phyloP scores from a whole-genome alignment of 768 basidiomycete species.

The Leccinum fibrillosum region DNA sequence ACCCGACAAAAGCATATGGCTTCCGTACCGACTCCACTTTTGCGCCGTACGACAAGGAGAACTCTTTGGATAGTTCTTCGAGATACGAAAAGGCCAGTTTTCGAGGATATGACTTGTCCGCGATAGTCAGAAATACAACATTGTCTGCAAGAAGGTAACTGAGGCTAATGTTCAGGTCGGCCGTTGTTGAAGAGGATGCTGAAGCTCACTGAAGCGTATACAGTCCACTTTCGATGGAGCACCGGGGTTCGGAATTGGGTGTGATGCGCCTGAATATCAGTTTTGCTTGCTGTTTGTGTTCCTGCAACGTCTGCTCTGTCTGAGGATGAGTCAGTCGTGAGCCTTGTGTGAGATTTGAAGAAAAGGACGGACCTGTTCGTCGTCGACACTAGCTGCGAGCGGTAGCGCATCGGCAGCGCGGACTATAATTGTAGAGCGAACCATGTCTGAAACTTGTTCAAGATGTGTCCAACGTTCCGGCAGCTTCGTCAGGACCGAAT shows the following conservation, averaged over 20 bases:
- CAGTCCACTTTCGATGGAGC: constrained; percentile 93
- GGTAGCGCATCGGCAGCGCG: constrained; percentile 86
- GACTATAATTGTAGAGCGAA: constrained; percentile 82
- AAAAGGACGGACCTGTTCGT: constrained; percentile 72
- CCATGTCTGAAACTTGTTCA: constrained; percentile 47
- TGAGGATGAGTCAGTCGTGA: constrained; percentile 30
- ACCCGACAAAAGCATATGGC: constrained; percentile 99
- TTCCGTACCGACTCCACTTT: constrained; percentile 91
- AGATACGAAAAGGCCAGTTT: constrained; percentile 98
- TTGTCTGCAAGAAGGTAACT: constrained; percentile 95
- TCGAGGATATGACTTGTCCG: constrained; percentile 95
- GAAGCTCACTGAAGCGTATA: constrained; percentile 90
- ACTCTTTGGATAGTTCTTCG: constrained; percentile 96
- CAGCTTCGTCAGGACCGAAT: too few relatives aligned
- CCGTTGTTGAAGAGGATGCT: background rate
- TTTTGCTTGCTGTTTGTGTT: constrained; percentile 98
- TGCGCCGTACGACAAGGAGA: constrained; percentile 85
- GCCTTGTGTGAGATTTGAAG: background rate
- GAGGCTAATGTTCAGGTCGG: constrained; percentile 9
- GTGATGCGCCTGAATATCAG: constrained; percentile 93
- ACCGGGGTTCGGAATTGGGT: constrained; percentile 90
- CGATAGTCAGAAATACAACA: constrained; percentile 92
- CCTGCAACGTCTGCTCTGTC: constrained; percentile 92
- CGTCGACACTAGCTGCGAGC: constrained; percentile 93
- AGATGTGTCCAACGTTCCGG: background rate